These are phyloP conservation scores for Leishmania martiniquensis DNA, from an alignment of 208 protist genomes.

Conservation along the genomic window DNA sequence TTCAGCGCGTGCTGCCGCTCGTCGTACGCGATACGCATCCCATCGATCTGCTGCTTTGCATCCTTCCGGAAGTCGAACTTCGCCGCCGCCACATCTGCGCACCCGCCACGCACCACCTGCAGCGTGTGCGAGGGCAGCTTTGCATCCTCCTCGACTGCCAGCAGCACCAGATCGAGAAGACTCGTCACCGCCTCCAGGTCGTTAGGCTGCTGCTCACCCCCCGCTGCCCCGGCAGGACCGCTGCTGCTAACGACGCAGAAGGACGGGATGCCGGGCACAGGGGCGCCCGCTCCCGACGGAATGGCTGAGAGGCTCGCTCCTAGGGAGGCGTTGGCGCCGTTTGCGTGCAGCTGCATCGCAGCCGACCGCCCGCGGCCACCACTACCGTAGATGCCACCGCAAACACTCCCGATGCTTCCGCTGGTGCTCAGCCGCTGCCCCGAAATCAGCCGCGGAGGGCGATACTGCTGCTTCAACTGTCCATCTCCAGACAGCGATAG, in stretches of 20 bases:
- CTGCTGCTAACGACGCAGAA: neutral
- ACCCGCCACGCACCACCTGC: conserved; percentile 16
- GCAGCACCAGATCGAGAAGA: conserved; percentile 80
- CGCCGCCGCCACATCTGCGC: conserved; percentile 32
- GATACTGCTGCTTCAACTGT: neutral
- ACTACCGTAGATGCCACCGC: conserved; percentile 4
- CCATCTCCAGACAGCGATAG: neutral
- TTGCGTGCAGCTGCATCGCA: neutral
- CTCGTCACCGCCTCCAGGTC: conserved; percentile 77
- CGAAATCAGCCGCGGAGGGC: neutral
- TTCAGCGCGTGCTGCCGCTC: conserved; percentile 60
- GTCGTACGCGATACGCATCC: conserved; percentile 53
- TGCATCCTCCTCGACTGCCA: conserved; percentile 85
- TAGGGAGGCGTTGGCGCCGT: neutral
- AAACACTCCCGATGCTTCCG: conserved; percentile 10
- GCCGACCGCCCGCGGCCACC: neutral
- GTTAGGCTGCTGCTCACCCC: neutral
- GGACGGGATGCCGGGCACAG: neutral
- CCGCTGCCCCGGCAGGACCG: conserved; percentile 4
- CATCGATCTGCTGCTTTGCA: conserved; percentile 38
- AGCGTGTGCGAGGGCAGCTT: conserved; percentile 34
- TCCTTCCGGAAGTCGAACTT: conserved; percentile 27
- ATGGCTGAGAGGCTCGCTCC: conserved; percentile 3
- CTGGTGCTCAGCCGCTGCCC: conserved; percentile 1
- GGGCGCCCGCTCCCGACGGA: neutral